Percentiles rank a stretch among this genome's conserved stretches.
phyloP scores from a whole-genome alignment of 2,329 filamentous ascomycete species.

The Alternaria sp. region DNA sequence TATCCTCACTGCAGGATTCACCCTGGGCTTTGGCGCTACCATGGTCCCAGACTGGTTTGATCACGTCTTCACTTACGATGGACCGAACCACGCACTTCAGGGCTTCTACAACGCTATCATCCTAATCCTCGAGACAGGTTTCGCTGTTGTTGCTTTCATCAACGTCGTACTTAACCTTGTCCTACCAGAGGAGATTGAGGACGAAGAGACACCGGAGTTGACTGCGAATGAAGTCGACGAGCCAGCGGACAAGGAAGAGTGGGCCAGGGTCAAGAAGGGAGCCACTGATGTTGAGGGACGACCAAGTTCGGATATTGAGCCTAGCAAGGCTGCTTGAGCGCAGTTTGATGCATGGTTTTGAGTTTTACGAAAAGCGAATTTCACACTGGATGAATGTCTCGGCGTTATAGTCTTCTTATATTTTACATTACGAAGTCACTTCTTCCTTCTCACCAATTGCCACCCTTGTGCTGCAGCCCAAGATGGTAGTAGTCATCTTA shows the following conservation, averaged over 20 bases:
- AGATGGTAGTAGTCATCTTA: constrained; percentile 20
- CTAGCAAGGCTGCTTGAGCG: constrained; percentile 14
- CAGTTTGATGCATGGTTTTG: not conserved
- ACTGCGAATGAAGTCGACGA: constrained; percentile 51
- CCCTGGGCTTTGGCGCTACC: constrained; percentile 69
- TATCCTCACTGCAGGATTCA: constrained; percentile 76
- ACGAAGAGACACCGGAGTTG: constrained; percentile 57
- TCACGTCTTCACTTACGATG: constrained; percentile 74
- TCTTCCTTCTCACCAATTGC: not conserved
- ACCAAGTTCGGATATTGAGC: constrained; percentile 21
- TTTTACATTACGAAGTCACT: not conserved
- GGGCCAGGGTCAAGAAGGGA: constrained; percentile 43
- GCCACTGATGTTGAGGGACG: constrained; percentile 25
- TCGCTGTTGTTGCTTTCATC: constrained; percentile 74
- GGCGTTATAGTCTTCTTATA: not conserved
- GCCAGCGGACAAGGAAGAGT: constrained; percentile 50
- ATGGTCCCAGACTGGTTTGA: constrained; percentile 66
- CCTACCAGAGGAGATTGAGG: constrained; percentile 77
- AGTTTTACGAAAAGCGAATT: not conserved
- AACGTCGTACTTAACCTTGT: constrained; percentile 76
- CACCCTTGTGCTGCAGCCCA: not conserved
- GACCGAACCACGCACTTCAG: constrained; percentile 69
- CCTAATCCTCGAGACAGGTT: constrained; percentile 63
- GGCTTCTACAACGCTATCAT: constrained; percentile 75
- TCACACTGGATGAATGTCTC: not conserved